Conservation (phyloP, 306 rosid species). For the Notholithocarpus densiflorus region DNA sequence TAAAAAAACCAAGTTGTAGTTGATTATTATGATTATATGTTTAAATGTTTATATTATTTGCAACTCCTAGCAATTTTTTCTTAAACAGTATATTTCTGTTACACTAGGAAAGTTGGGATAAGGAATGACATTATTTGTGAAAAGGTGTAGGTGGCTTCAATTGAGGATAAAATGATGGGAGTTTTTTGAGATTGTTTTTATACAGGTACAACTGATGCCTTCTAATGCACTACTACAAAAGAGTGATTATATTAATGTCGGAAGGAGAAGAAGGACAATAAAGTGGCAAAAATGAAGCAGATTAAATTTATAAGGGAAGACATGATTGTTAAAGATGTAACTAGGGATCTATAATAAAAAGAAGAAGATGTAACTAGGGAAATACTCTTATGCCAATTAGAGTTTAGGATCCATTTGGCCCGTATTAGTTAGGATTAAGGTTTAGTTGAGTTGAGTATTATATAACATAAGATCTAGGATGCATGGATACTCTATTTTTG, state of each 20-base stretch:
- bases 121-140: neutral
- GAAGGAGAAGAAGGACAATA: neutral
- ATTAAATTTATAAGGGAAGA: neutral
- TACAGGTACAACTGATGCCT: neutral
- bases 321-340: neutral
- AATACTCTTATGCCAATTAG: neutral
- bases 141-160: neutral
- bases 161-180: neutral
- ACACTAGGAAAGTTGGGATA: neutral
- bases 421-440: neutral
- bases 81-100: neutral
- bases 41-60: neutral
- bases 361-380: neutral
- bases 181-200: neutral
- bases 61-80: neutral
- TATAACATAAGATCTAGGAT: neutral
- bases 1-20: neutral
- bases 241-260: neutral
- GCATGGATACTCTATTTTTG: no score
- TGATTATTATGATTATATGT: neutral
- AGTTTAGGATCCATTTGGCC: neutral
- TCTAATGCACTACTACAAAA: no score
- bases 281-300: neutral
- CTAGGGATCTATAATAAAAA: no score
- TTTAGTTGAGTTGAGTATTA: neutral